phyloP scores from a whole-genome alignment of 768 basidiomycete species.

The Naganishia kalamii region DNA sequence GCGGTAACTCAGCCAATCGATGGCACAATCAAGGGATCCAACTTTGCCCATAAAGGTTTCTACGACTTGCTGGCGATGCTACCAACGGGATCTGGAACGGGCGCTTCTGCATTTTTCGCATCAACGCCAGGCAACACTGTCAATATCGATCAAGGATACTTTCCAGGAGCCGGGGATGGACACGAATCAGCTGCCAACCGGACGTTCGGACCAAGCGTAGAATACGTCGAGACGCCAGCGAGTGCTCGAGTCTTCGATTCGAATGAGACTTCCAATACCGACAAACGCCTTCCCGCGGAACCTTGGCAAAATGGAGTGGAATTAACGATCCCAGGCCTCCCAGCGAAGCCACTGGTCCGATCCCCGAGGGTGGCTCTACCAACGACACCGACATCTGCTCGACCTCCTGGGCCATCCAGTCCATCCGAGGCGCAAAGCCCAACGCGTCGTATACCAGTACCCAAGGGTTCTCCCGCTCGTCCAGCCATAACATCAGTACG shows the following conservation, averaged over 20 bases:
- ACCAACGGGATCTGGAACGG: not conserved
- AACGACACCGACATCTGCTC: not conserved
- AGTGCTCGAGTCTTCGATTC: too few relatives aligned
- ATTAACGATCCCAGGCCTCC: too few relatives aligned
- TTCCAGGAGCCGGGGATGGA: not conserved
- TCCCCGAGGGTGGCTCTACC: not conserved
- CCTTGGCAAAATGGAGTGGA: too few relatives aligned
- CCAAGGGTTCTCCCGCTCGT: not conserved
- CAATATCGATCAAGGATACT: not conserved
- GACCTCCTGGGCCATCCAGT: not conserved
- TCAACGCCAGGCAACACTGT: not conserved
- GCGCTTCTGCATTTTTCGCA: not conserved
- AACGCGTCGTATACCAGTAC: not conserved
- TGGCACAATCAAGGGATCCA: not conserved
- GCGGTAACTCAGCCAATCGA: not conserved
- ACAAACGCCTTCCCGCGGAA: too few relatives aligned
- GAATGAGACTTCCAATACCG: too few relatives aligned
- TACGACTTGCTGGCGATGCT: constrained; percentile 16
- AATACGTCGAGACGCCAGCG: too few relatives aligned
- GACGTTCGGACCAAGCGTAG: too few relatives aligned
- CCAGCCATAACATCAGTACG: not conserved
- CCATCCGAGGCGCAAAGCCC: not conserved
- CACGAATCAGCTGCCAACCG: not conserved
- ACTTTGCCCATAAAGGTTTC: constrained; percentile 20
- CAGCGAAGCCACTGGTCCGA: not conserved